Conservation (phyloP, 1,284 basidiomycete species). For the Salmacisia buchloeana region DNA sequence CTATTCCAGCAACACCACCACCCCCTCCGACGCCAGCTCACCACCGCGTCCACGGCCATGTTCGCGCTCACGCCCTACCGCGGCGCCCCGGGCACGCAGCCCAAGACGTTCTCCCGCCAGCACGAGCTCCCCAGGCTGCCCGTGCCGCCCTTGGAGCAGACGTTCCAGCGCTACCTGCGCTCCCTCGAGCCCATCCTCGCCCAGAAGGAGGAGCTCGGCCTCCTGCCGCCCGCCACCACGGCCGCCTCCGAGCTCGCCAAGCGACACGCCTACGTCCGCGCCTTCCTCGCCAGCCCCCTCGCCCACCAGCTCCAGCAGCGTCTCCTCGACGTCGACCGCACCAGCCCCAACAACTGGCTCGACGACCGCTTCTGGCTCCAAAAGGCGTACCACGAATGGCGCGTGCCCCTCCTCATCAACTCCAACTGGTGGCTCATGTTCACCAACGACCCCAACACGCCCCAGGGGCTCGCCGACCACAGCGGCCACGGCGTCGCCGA, state of each 20-base stretch:
- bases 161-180: slow-evolving; percentile 71
- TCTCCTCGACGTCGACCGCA: slow-evolving; percentile 74
- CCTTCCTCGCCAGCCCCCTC: slow-evolving; percentile 67
- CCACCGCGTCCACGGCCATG: slow-evolving; percentile 36
- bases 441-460: slow-evolving; percentile 55
- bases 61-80: slow-evolving; percentile 50
- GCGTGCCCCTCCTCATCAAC: slow-evolving; percentile 78
- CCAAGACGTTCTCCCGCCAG: slow-evolving; percentile 53
- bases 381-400: slow-evolving; percentile 83
- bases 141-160: slow-evolving; percentile 71
- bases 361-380: slow-evolving; percentile 90
- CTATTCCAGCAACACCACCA: too few species aligned
- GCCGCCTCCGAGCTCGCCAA: slow-evolving; percentile 61
- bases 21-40: slow-evolving; percentile 12
- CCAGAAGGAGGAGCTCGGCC: slow-evolving; percentile 53
- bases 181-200: slow-evolving; percentile 75
- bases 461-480: slow-evolving; percentile 37
- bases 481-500: slow-evolving; percentile 43
- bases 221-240: slow-evolving; percentile 55
- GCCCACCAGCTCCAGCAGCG: slow-evolving; percentile 72
- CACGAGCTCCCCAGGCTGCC: slow-evolving; percentile 65
- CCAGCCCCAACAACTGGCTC: slow-evolving; percentile 87
- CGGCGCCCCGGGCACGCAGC: slow-evolving; percentile 34
- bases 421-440: slow-evolving; percentile 99
- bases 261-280: slow-evolving; percentile 63